Evolutionary conservation across 306 rosid genomes (phyloP).

Genomic region (Quercus dentata): DNA sequence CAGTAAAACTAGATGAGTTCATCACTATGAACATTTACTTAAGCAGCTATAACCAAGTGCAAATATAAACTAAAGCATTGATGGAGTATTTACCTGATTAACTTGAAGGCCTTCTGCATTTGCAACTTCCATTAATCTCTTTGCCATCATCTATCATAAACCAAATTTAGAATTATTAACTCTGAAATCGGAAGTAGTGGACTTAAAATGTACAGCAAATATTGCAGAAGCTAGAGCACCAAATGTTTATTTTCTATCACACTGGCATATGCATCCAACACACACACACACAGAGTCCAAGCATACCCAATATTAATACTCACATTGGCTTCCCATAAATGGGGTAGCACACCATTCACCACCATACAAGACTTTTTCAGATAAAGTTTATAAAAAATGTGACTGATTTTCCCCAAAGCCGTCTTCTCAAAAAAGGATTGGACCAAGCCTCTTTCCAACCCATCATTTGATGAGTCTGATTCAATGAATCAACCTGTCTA

Average conservation of each 20-base stretch:
- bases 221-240: neutral
- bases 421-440: neutral
- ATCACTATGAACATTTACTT: constrained; percentile 2
- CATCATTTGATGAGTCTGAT: too few species aligned
- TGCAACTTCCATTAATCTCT: constrained; percentile 77
- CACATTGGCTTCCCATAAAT: neutral
- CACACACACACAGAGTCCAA: neutral
- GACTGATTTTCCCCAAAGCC: neutral
- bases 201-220: neutral
- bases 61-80: constrained; percentile 15
- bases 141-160: constrained; percentile 87
- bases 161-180: constrained; percentile 17
- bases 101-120: constrained; percentile 82
- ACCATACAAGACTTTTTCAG: neutral
- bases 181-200: neutral
- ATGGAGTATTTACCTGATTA: constrained; percentile 59
- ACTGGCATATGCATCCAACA: neutral
- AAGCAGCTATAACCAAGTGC: constrained; percentile 12
- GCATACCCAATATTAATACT: neutral
- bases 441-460: too few species aligned
- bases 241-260: neutral
- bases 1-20: neutral
- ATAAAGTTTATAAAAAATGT: neutral
- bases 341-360: neutral
- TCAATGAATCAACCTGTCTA: too few species aligned